Conservation (phyloP, 768 basidiomycete genomes). For the Termitomyces sp. region DNA sequence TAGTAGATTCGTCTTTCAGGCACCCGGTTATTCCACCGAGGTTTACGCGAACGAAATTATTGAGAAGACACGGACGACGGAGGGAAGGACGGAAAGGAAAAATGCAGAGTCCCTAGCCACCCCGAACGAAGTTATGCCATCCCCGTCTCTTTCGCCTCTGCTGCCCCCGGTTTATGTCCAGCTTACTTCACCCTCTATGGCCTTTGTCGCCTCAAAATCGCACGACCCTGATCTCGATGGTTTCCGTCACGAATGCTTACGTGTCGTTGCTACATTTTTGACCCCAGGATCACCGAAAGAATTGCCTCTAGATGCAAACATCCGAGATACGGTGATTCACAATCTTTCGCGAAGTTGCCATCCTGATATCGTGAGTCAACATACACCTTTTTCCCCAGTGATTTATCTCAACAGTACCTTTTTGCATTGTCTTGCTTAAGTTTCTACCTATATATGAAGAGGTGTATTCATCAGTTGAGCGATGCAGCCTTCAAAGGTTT, state of each 20-base stretch:
- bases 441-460: conserved; percentile 29
- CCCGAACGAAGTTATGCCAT: conserved; percentile 1
- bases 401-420: not conserved
- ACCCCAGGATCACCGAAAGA: conserved; percentile 23
- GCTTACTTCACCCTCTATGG: conserved; percentile 10
- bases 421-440: conserved; percentile 8
- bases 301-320: conserved; percentile 17
- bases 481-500: conserved; percentile 24
- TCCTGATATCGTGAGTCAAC: conserved; percentile 26
- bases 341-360: conserved; percentile 25
- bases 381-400: not conserved
- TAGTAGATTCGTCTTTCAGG: conserved; percentile 16
- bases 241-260: conserved; percentile 22
- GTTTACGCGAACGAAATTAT: conserved; percentile 8
- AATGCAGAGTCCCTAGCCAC: not conserved
- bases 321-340: conserved; percentile 22
- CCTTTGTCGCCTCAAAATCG: conserved; percentile 2
- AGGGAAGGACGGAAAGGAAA: not conserved
- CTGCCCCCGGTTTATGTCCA: conserved; percentile 9
- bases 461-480: conserved; percentile 25
- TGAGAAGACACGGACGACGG: conserved; percentile 17
- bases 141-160: conserved; percentile 4
- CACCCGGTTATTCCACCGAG: conserved; percentile 7
- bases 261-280: conserved; percentile 26
- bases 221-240: not conserved